phyloP scores from a whole-genome alignment of 1,139 yeast genomes.

The Suhomyces yuchorum region DNA sequence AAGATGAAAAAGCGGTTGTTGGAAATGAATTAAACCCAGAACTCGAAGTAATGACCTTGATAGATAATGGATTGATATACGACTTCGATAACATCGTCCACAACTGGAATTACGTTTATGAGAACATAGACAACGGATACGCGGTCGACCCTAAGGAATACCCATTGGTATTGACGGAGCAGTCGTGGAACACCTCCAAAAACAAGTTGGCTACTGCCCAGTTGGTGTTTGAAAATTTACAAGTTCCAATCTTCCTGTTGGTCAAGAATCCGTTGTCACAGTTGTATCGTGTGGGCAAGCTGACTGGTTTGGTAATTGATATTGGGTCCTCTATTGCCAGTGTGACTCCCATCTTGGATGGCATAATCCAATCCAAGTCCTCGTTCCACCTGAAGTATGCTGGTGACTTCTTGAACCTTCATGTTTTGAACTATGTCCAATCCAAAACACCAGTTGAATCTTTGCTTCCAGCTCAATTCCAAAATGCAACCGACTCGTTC shows the following conservation, averaged over 20 bases:
- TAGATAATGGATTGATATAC: slow-evolving; percentile 66
- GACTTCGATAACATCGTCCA: slow-evolving; percentile 63
- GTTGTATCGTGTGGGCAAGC: slow-evolving; percentile 66
- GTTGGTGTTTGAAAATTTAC: slow-evolving; percentile 62
- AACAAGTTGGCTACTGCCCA: slow-evolving; percentile 56
- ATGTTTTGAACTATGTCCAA: slow-evolving; percentile 45
- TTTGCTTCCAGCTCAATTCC: slow-evolving; percentile 31
- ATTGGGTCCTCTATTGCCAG: slow-evolving; percentile 62
- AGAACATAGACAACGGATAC: slow-evolving; percentile 45
- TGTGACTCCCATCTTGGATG: slow-evolving; percentile 73
- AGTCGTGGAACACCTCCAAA: slow-evolving; percentile 59
- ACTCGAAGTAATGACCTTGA: slow-evolving; percentile 60
- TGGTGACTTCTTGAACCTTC: slow-evolving; percentile 68
- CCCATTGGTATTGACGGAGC: slow-evolving; percentile 69
- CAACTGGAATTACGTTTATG: slow-evolving; percentile 62
- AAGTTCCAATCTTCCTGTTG: slow-evolving; percentile 68
- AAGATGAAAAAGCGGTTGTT: slow-evolving; percentile 32
- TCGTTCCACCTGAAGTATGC: slow-evolving; percentile 63
- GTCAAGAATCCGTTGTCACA: slow-evolving; percentile 72
- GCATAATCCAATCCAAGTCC: slow-evolving; percentile 63
- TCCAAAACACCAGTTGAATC: slow-evolving; percentile 30
- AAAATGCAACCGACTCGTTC: slow-evolving; percentile 44
- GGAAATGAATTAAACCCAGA: slow-evolving; percentile 53
- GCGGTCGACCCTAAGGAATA: slow-evolving; percentile 52
- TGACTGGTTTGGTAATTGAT: slow-evolving; percentile 69